Evolutionary conservation across 1,284 basidiomycete species (phyloP), one percentile per base, ranked within the genome.

Genomic region (Wallemia mellicola): DNA sequence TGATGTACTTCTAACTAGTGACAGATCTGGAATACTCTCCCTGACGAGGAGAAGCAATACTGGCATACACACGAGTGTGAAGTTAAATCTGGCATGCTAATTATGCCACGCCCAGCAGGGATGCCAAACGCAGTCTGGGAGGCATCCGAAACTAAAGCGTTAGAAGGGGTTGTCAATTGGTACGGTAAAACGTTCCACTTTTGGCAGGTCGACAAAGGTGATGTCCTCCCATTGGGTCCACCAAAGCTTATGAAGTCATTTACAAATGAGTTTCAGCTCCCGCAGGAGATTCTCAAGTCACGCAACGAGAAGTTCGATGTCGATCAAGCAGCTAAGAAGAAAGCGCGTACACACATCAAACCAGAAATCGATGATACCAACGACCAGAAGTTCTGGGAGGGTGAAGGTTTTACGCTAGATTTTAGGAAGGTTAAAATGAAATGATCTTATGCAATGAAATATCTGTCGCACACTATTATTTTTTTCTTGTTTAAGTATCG

Each of bases 1-100:
- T 28, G n/a, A 22, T 11, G 24, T 17, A 26, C 22, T 19, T 54
- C 26, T n/a, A 1, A 9, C 24, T 24, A n/a, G 24, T 33, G 0
- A 27, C 30, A 70, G 67, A 62, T 73, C 19, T 78, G 76, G 65
- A 62, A 66, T 28, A 62, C 65, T 0, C 68, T 78, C 0, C 68
- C 72, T 0, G 62, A 66, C 17, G 73, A 74, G 22, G 76, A 77
- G 68, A 74, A 75, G 64, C 70, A 66, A 61, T 75, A 71, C 61
- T 77, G 75, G 75, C 76, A 76, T 62, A 75, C 73, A 14, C 74
- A 75, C 63, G 68, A 71, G 56, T 70, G 71, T 60, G 73, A 75
- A 60, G 72, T 73, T 58, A 67, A 67, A 66, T 72, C 70, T 65
- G 74, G 74, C 66, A 66, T 71, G 32, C 61, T 67, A 24, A 62